A percentile compares a stretch with the other conserved stretches of the same genome.
Conservation (phyloP, 2,329 filamentous ascomycete genomes). For the Tolypocladium capitatum region DNA sequence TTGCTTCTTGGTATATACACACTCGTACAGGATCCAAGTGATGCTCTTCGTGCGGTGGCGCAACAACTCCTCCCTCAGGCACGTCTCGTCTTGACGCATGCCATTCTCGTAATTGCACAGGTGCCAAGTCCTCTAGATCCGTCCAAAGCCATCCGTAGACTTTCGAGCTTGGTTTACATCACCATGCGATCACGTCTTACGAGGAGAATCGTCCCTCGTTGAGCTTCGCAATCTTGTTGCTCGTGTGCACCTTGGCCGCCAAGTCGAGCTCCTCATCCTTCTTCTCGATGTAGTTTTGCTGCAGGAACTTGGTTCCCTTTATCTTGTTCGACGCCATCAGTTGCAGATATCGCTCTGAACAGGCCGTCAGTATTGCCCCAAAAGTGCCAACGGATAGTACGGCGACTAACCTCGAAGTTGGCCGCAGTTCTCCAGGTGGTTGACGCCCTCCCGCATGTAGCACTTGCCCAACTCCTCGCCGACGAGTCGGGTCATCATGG, state of each 20-base stretch:
- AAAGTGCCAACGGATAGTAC: too few relatives aligned
- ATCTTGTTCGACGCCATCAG: slow-evolving; percentile 64
- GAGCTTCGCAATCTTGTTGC: slow-evolving; percentile 25
- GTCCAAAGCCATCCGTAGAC: not conserved
- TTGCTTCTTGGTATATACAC: slow-evolving; percentile 20
- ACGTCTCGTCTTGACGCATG: not conserved
- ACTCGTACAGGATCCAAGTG: slow-evolving; percentile 16
- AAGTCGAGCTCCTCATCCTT: slow-evolving; percentile 26
- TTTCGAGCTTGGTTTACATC: not conserved
- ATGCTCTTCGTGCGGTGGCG: slow-evolving; percentile 6
- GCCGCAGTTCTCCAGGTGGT: slow-evolving; percentile 81
- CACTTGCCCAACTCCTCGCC: slow-evolving; percentile 76
- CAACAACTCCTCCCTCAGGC: not conserved
- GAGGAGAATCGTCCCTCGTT: slow-evolving; percentile 21
- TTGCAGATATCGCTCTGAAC: slow-evolving; percentile 63
- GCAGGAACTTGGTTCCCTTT: slow-evolving; percentile 66
- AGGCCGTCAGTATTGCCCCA: slow-evolving; percentile 3
- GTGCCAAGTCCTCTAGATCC: not conserved
- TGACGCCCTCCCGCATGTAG: slow-evolving; percentile 72
- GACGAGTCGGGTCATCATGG: slow-evolving; percentile 78
- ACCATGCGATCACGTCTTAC: slow-evolving; percentile 5
- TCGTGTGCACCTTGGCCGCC: slow-evolving; percentile 24
- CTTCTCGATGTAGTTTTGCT: slow-evolving; percentile 60
- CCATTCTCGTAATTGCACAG: not conserved
- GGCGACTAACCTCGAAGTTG: slow-evolving; percentile 52